A percentile compares a stretch with the other conserved stretches of the same genome.
Evolutionary conservation across 805 yeast genomes (phyloP).

Genomic region (Ogataea saltuana): DNA sequence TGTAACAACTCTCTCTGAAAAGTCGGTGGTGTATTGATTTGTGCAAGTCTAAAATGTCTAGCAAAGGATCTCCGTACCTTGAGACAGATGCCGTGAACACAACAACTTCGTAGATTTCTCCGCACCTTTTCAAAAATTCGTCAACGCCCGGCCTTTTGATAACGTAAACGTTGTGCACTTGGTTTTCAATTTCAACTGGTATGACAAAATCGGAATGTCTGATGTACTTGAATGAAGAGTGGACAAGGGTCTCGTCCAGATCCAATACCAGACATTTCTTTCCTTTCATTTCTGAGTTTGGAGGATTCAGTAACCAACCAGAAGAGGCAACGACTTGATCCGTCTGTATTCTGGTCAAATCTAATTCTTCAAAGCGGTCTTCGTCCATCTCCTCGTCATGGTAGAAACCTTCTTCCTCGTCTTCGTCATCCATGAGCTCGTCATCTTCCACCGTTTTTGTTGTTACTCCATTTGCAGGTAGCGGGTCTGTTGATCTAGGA

Average conservation of each 20-base stretch:
- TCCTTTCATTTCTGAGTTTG: conserved; percentile 48
- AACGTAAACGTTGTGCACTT: conserved; percentile 91
- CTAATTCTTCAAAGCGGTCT: conserved; percentile 41
- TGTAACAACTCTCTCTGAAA: conserved; percentile 92
- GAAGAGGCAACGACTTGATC: conserved; percentile 69
- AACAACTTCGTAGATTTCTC: conserved; percentile 88
- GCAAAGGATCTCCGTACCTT: conserved; percentile 92
- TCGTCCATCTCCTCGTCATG: conserved; percentile 27
- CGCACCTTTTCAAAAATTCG: conserved; percentile 80
- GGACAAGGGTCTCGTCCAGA: conserved; percentile 94
- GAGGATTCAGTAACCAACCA: conserved; percentile 65
- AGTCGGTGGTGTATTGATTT: conserved; percentile 83
- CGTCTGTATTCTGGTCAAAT: conserved; percentile 64
- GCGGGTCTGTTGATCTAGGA: conserved; percentile 17
- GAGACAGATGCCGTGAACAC: conserved; percentile 96
- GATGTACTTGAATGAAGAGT: conserved; percentile 88
- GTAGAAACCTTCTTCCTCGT: conserved; percentile 17
- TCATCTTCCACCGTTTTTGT: conserved; percentile 19
- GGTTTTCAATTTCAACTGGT: conserved; percentile 95
- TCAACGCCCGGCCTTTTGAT: conserved; percentile 98
- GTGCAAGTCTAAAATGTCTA: conserved; percentile 82
- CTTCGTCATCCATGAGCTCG: conserved; percentile 21
- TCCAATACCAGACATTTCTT: conserved; percentile 90
- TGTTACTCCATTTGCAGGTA: conserved; percentile 11
- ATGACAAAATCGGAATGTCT: conserved; percentile 94